These are phyloP conservation scores for Solanum hybrid DNA, from an alignment of 305 asterid species.

Conservation along the genomic window DNA sequence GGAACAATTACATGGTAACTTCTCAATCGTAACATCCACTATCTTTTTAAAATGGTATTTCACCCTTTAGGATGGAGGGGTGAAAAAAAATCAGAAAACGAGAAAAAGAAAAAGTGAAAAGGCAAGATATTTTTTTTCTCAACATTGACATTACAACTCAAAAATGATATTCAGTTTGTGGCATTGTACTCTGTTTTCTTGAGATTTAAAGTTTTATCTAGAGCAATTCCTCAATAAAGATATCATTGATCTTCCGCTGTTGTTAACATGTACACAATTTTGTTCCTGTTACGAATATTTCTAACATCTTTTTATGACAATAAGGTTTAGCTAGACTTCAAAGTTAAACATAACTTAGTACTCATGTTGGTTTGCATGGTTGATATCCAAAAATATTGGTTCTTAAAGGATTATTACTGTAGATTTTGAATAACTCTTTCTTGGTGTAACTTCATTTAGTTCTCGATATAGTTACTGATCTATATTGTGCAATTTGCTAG, in stretches of 20 bases:
- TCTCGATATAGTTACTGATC: neutral
- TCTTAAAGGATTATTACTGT: neutral
- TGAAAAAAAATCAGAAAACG: neutral
- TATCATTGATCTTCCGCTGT: neutral
- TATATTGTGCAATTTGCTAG: neutral
- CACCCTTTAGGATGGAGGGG: neutral
- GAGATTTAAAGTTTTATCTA: neutral
- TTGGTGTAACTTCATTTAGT: neutral
- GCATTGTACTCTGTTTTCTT: neutral
- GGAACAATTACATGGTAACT: neutral
- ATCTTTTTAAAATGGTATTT: neutral
- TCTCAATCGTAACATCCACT: neutral
- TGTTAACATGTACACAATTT: neutral
- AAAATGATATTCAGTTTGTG: neutral
- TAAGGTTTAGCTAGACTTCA: neutral
- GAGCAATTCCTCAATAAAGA: neutral
- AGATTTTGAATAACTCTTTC: neutral
- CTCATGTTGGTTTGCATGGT: neutral
- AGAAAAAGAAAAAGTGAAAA: neutral
- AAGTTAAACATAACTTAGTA: neutral
- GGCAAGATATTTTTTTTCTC: neutral
- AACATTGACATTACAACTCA: neutral
- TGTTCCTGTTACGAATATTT: neutral
- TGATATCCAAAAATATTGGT: neutral
- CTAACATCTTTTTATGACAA: neutral